A percentile compares a stretch with the other conserved stretches of the same genome.
Evolutionary conservation across 495 filamentous ascomycete genomes (phyloP).

Genomic region (Lepidopterella palustris): DNA sequence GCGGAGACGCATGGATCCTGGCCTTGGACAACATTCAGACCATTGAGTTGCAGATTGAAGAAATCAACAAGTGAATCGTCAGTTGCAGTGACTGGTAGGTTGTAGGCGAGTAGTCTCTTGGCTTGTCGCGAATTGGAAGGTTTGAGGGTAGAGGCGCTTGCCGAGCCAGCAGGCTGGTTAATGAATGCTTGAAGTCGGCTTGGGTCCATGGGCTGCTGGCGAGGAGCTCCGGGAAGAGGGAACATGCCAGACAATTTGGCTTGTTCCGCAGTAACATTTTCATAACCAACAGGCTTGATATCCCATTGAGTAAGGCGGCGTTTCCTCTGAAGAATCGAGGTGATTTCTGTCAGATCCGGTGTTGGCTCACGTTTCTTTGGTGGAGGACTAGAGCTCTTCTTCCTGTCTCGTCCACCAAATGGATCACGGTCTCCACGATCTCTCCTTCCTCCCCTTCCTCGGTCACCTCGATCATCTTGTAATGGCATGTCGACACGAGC

Average conservation of each 20-base stretch:
- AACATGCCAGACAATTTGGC: slow-evolving; percentile 99
- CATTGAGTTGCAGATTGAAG: slow-evolving; percentile 94
- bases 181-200: slow-evolving; percentile 92
- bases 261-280: slow-evolving; percentile 97
- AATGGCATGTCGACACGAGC: slow-evolving; percentile 58
- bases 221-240: slow-evolving; percentile 88
- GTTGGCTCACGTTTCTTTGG: slow-evolving; percentile 91
- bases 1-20: slow-evolving; percentile 82
- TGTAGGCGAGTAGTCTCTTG: slow-evolving; percentile 82
- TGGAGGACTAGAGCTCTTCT: slow-evolving; percentile 71
- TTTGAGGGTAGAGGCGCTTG: slow-evolving; percentile 73
- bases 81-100: slow-evolving; percentile 61
- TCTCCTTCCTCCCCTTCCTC: slow-evolving; percentile 19
- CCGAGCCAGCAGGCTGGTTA: slow-evolving; percentile 71
- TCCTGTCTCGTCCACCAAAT: slow-evolving; percentile 47
- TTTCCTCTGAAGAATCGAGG: slow-evolving; percentile 72
- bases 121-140: slow-evolving; percentile 88
- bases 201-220: slow-evolving; percentile 95
- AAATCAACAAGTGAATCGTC: slow-evolving; percentile 71
- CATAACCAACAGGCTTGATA: slow-evolving; percentile 96
- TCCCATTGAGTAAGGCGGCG: slow-evolving; percentile 97
- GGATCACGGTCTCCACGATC: slow-evolving; percentile 46
- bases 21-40: slow-evolving; percentile 78
- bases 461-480: slow-evolving; percentile 59
- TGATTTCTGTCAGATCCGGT: slow-evolving; percentile 82